Percentiles rank a stretch among this genome's conserved stretches.
phyloP scores from a whole-genome alignment of 2,329 filamentous ascomycete genomes.

The Fonsecaea nubica region DNA sequence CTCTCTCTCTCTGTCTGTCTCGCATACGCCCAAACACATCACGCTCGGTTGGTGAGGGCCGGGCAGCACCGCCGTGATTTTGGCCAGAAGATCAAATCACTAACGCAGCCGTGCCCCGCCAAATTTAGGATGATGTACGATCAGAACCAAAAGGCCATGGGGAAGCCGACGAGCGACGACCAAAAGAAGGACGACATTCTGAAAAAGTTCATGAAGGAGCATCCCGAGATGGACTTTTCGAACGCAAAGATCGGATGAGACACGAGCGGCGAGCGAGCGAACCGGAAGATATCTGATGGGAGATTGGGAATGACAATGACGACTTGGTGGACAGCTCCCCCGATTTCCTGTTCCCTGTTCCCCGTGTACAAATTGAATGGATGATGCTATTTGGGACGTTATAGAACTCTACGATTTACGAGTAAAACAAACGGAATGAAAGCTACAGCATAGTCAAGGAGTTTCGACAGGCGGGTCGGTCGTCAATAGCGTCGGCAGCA shows the following conservation, averaged over 20 bases:
- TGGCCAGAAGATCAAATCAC: background rate
- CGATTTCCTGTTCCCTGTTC: background rate
- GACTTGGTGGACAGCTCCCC: background rate
- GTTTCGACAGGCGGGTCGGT: background rate
- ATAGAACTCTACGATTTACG: background rate
- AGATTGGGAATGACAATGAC: background rate
- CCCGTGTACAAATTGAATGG: background rate
- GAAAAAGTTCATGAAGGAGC: constrained; percentile 86
- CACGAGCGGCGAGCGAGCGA: too few relatives aligned
- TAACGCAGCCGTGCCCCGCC: background rate
- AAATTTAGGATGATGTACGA: constrained; percentile 86
- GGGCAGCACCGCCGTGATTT: too few relatives aligned
- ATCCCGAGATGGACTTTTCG: constrained; percentile 74
- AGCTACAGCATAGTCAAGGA: background rate
- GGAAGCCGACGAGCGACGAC: constrained; percentile 88
- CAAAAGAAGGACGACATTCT: constrained; percentile 93
- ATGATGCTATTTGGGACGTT: background rate
- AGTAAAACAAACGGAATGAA: background rate
- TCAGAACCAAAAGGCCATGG: constrained; percentile 94
- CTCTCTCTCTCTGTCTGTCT: too few relatives aligned
- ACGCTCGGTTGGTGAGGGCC: too few relatives aligned
- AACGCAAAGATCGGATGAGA: constrained; percentile 65
- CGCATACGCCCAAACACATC: too few relatives aligned
- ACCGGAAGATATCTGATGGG: background rate
- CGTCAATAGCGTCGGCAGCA: background rate